phyloP scores from a whole-genome alignment of 2,329 filamentous ascomycete species.

The Chrysosporium queenslandicum region DNA sequence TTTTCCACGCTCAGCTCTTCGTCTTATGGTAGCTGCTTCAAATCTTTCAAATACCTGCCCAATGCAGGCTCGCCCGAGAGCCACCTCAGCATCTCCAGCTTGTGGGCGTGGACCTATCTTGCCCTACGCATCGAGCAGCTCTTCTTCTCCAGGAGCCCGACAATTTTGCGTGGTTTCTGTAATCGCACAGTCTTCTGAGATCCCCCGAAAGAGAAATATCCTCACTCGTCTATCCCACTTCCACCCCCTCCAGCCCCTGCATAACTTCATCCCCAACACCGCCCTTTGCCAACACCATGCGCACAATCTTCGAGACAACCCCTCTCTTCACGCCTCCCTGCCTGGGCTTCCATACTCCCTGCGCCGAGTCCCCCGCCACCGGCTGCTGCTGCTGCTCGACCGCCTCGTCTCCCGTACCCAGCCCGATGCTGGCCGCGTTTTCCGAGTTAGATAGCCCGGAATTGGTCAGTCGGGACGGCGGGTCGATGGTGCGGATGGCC shows the following conservation, averaged over 20 bases:
- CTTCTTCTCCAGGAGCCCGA: too few species aligned
- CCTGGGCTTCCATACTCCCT: constrained; percentile 75
- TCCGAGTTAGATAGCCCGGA: constrained; percentile 57
- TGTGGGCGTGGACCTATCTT: too few species aligned
- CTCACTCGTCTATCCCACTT: constrained; percentile 45
- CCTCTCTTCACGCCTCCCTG: constrained; percentile 70
- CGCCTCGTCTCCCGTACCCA: constrained; percentile 34
- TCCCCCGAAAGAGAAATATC: not conserved
- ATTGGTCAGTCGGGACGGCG: constrained; percentile 61
- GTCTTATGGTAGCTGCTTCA: too few species aligned
- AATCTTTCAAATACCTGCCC: too few species aligned
- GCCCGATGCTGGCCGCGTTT: constrained; percentile 45
- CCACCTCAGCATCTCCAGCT: too few species aligned
- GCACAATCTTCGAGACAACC: constrained; percentile 63
- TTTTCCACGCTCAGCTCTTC: too few species aligned
- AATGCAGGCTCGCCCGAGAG: too few species aligned
- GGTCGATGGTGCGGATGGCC: constrained; percentile 62
- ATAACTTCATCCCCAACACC: constrained; percentile 82
- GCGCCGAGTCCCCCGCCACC: constrained; percentile 50
- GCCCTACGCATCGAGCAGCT: too few species aligned
- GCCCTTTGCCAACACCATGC: constrained; percentile 62
- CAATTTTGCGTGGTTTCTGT: not conserved
- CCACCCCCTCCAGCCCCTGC: constrained; percentile 60
- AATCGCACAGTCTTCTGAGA: not conserved
- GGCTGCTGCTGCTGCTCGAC: constrained; percentile 32